phyloP scores from a whole-genome alignment of 2,329 filamentous ascomycete genomes.

The Ilyonectria mors-panacis region DNA sequence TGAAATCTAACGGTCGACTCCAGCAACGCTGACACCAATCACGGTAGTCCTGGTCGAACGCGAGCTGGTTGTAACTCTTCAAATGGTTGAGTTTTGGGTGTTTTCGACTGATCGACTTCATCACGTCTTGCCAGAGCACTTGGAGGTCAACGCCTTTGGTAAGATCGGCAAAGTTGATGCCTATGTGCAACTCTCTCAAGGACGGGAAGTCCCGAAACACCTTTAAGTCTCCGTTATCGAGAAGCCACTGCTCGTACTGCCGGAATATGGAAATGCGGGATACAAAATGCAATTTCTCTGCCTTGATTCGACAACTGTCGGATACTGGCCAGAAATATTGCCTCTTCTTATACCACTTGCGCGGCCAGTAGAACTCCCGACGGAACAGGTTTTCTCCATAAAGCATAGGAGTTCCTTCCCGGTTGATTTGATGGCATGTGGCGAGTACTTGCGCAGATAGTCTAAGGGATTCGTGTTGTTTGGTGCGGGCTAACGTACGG shows the following conservation, averaged over 20 bases:
- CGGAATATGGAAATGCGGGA: slow-evolving; percentile 13
- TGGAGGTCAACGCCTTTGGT: background rate
- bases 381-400: slow-evolving; percentile 30
- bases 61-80: background rate
- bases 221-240: background rate
- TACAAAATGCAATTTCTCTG: slow-evolving; percentile 15
- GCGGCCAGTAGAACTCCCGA: slow-evolving; percentile 19
- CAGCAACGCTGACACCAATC: slow-evolving; percentile 18
- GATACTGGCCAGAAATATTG: background rate
- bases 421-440: slow-evolving; percentile 23
- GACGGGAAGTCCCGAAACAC: slow-evolving; percentile 23
- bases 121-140: background rate
- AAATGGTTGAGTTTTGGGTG: background rate
- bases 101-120: slow-evolving; percentile 4
- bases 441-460: slow-evolving; percentile 17
- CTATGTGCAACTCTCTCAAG: slow-evolving; percentile 26
- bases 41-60: slow-evolving; percentile 1
- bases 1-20: background rate
- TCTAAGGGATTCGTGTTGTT: background rate
- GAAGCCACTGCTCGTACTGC: slow-evolving; percentile 15
- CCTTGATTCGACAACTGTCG: slow-evolving; percentile 23
- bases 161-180: slow-evolving; percentile 10
- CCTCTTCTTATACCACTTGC: background rate
- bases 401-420: slow-evolving; percentile 25
- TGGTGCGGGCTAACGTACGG: slow-evolving; percentile 13